Conservation (phyloP, 2,329 filamentous ascomycete genomes). For the Penicillium sp. region DNA sequence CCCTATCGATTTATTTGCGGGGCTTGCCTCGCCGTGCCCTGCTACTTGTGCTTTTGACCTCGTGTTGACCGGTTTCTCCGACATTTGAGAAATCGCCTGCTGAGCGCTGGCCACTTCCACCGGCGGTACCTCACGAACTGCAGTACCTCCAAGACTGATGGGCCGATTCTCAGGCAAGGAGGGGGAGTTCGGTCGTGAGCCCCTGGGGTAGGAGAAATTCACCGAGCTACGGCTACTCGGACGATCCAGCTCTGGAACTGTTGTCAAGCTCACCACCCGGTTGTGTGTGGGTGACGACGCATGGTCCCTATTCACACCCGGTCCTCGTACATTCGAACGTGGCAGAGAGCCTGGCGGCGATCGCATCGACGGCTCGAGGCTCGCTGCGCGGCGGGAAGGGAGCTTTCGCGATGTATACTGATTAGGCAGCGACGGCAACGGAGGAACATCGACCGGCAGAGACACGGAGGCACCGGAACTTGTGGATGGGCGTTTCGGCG, state of each 20-base stretch:
- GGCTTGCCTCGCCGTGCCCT: conserved; percentile 28
- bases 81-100: conserved; percentile 26
- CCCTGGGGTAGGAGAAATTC: conserved; percentile 54
- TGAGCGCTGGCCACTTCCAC: conserved; percentile 29
- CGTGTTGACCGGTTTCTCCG: conserved; percentile 34
- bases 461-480: conserved; percentile 46
- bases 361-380: conserved; percentile 55
- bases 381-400: conserved; percentile 51
- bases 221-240: conserved; percentile 48
- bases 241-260: conserved; percentile 43
- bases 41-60: conserved; percentile 21
- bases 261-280: conserved; percentile 29
- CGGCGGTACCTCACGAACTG: conserved; percentile 28
- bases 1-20: conserved; percentile 27
- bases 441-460: conserved; percentile 59
- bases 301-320: conserved; percentile 43
- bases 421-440: conserved; percentile 74
- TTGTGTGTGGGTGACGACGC: conserved; percentile 20
- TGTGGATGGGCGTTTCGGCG: conserved; percentile 55
- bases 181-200: conserved; percentile 47
- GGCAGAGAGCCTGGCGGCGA: conserved; percentile 49
- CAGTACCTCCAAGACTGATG: conserved; percentile 19
- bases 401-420: conserved; percentile 42
- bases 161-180: conserved; percentile 25
- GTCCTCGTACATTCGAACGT: conserved; percentile 40